These are phyloP conservation scores for Lipomyces anomalus DNA, from an alignment of 805 yeast species.

Conservation along the genomic window DNA sequence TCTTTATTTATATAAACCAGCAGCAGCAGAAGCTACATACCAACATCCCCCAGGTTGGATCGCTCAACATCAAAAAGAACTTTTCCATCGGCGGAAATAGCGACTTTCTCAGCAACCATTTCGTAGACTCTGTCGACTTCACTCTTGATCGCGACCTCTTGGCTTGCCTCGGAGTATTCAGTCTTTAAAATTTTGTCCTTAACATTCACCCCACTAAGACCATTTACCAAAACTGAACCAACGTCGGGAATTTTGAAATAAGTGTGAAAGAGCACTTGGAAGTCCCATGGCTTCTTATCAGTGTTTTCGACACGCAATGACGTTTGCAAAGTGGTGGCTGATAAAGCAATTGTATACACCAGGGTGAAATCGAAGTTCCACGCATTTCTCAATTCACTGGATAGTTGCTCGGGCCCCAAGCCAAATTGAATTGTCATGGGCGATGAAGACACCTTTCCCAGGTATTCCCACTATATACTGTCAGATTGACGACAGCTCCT, in stretches of 20 bases:
- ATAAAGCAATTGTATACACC: conserved; percentile 60
- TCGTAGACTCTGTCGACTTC: conserved; percentile 85
- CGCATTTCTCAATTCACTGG: conserved; percentile 48
- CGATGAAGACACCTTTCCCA: conserved; percentile 69
- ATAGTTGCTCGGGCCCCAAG: conserved; percentile 76
- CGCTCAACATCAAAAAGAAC: conserved; percentile 66
- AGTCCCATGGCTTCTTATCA: conserved; percentile 61
- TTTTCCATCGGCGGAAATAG: conserved; percentile 62
- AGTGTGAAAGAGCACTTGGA: conserved; percentile 94
- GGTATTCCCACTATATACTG: conserved; percentile 66
- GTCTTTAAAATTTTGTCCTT: conserved; percentile 69
- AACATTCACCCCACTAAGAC: conserved; percentile 65
- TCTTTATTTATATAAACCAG: neutral
- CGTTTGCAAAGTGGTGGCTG: conserved; percentile 55
- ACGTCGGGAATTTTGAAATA: conserved; percentile 72
- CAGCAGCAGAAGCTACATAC: too few species aligned
- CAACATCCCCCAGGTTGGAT: conserved; percentile 51
- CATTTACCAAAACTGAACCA: conserved; percentile 69
- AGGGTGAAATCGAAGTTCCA: conserved; percentile 77
- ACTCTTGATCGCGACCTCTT: conserved; percentile 32
- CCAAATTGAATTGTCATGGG: conserved; percentile 88
- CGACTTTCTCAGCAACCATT: conserved; percentile 50
- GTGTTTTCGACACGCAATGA: conserved; percentile 70
- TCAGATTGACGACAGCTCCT: neutral
- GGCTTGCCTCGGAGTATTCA: conserved; percentile 33